Percentiles rank a stretch among this genome's conserved stretches.
These are phyloP conservation scores for Solanum medicagineum DNA, from an alignment of 257 asterid species.

Conservation along the genomic window DNA sequence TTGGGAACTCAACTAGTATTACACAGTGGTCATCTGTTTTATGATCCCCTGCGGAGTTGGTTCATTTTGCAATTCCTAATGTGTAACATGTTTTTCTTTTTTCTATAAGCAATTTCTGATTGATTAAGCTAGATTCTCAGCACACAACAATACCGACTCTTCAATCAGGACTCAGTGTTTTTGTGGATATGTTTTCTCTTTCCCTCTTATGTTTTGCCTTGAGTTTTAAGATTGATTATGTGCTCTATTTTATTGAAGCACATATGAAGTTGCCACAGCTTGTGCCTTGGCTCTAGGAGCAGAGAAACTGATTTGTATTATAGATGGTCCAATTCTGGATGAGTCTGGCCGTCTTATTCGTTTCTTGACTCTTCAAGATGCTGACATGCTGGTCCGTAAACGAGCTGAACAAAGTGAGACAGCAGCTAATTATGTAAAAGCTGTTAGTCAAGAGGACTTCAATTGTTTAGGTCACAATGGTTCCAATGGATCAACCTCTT, in stretches of 20 bases:
- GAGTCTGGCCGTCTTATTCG: slow-evolving; percentile 63
- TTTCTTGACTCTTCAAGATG: slow-evolving; percentile 77
- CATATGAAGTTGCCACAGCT: slow-evolving; percentile 96
- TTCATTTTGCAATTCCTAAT: background rate
- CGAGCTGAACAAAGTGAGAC: slow-evolving; percentile 79
- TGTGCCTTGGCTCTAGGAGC: slow-evolving; percentile 94
- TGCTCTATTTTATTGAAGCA: slow-evolving; percentile 29
- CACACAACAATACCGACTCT: background rate
- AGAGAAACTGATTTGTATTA: slow-evolving; percentile 77
- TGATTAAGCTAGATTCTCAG: background rate
- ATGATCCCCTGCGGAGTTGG: background rate
- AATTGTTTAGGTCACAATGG: slow-evolving; percentile 13
- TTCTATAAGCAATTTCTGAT: background rate
- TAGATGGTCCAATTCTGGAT: slow-evolving; percentile 85
- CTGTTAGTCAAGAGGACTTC: slow-evolving; percentile 54
- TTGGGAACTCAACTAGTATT: background rate
- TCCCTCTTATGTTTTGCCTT: background rate
- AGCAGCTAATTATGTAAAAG: slow-evolving; percentile 86
- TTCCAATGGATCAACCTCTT: slow-evolving; percentile 16
- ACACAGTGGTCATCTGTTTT: background rate
- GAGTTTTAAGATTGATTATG: background rate
- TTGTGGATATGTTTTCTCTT: background rate
- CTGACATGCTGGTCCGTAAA: slow-evolving; percentile 61
- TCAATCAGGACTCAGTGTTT: background rate
- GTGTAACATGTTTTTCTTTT: background rate